phyloP scores from a whole-genome alignment of 345 rosid genomes.

The Melaleuca quinquenervia region DNA sequence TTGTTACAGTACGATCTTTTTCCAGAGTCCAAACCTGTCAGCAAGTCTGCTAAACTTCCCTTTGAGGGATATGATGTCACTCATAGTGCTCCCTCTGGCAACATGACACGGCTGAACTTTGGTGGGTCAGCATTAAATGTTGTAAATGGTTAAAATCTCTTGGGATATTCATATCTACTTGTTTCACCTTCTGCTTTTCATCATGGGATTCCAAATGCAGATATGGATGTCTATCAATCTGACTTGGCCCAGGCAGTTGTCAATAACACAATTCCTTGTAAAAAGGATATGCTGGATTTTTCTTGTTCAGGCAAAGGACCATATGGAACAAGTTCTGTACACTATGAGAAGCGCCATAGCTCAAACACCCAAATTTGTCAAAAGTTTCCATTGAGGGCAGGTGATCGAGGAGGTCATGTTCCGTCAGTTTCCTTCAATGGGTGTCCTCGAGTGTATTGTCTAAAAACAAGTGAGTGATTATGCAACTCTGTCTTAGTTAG shows the following conservation, averaged over 20 bases:
- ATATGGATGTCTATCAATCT: slow-evolving; percentile 3
- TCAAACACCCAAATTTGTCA: background rate
- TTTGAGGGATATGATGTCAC: background rate
- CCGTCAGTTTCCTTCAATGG: slow-evolving; percentile 5
- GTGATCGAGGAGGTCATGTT: slow-evolving; percentile 6
- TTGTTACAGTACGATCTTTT: slow-evolving; percentile 19
- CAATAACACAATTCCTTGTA: slow-evolving; percentile 6
- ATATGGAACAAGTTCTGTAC: background rate
- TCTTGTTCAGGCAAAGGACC: background rate
- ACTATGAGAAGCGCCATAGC: slow-evolving; percentile 3
- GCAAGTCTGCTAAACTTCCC: slow-evolving; percentile 6
- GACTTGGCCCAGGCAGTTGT: slow-evolving; percentile 10
- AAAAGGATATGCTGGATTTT: slow-evolving; percentile 11
- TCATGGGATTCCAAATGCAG: slow-evolving; percentile 6
- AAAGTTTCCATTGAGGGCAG: slow-evolving; percentile 6
- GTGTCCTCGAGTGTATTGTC: slow-evolving; percentile 31
- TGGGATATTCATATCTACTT: background rate
- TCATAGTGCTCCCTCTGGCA: slow-evolving; percentile 8
- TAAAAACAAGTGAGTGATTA: slow-evolving; percentile 27
- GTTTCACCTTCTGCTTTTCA: slow-evolving; percentile 12
- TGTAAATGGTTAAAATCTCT: slow-evolving; percentile 5
- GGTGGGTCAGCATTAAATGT: slow-evolving; percentile 5
- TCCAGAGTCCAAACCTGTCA: slow-evolving; percentile 12
- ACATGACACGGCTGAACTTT: slow-evolving; percentile 1
- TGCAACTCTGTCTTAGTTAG: background rate